These are phyloP conservation scores for Aureobasidium sp. DNA, from an alignment of 2,329 filamentous ascomycete species.

Conservation along the genomic window DNA sequence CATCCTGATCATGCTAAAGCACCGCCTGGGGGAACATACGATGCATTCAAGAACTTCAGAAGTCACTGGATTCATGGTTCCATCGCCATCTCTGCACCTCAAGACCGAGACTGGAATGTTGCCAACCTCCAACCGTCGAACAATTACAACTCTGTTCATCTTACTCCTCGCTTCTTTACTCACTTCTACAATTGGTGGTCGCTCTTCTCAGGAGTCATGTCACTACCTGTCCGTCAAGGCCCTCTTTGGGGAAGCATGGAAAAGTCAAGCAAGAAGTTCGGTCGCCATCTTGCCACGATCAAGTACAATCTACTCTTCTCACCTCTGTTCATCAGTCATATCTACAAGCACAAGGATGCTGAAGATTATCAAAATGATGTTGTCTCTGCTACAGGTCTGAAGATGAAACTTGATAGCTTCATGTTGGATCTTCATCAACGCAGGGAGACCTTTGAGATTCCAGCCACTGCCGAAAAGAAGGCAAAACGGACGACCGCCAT, in stretches of 20 bases:
- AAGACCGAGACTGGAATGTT: constrained; percentile 76
- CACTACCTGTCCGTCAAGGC: constrained; percentile 87
- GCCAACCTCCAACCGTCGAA: constrained; percentile 65
- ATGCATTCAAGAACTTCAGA: constrained; percentile 93
- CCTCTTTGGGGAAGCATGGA: constrained; percentile 84
- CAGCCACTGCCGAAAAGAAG: constrained; percentile 56
- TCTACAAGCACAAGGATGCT: constrained; percentile 96
- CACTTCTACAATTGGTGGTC: constrained; percentile 99
- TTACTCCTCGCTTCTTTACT: constrained; percentile 92
- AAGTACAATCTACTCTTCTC: constrained; percentile 94
- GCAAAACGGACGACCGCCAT: constrained; percentile 81
- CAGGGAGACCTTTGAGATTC: constrained; percentile 80
- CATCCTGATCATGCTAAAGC: constrained; percentile 64
- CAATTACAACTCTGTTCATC: constrained; percentile 94
- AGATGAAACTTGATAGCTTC: constrained; percentile 91
- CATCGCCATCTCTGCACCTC: constrained; percentile 78
- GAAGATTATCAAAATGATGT: constrained; percentile 72
- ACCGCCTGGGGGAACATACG: constrained; percentile 53
- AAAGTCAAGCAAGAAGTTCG: constrained; percentile 98
- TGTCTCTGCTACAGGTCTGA: constrained; percentile 90
- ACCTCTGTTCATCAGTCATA: constrained; percentile 87
- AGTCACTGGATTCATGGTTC: constrained; percentile 97
- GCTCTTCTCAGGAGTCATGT: constrained; percentile 90
- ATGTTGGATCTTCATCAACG: constrained; percentile 95
- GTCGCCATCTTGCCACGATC: constrained; percentile 91